phyloP scores from a whole-genome alignment of 2,329 filamentous ascomycete species.

The Clarireedia homoeocarpa region DNA sequence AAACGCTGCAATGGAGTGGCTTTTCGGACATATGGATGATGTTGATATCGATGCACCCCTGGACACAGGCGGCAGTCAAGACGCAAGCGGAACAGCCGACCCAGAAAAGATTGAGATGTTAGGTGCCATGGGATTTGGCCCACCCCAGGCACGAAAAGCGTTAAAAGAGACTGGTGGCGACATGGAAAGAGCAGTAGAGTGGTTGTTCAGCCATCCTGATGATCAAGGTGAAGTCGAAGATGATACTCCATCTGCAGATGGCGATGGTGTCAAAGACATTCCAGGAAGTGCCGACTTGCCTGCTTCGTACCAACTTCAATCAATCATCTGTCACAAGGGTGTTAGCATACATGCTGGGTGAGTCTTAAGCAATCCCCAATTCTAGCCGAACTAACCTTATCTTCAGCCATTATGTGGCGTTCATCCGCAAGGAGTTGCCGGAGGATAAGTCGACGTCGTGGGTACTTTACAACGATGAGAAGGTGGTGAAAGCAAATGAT shows the following conservation, averaged over 20 bases:
- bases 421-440: slow-evolving; percentile 65
- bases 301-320: slow-evolving; percentile 76
- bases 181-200: slow-evolving; percentile 89
- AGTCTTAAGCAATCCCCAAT: slow-evolving; percentile 31
- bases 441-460: slow-evolving; percentile 52
- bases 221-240: slow-evolving; percentile 60
- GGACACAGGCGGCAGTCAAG: slow-evolving; percentile 33
- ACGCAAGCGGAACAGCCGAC: slow-evolving; percentile 40
- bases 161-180: slow-evolving; percentile 82
- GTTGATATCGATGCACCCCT: slow-evolving; percentile 80
- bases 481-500: slow-evolving; percentile 88
- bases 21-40: slow-evolving; percentile 94
- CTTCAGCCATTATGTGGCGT: slow-evolving; percentile 85
- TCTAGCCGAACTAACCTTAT: slow-evolving; percentile 19
- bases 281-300: slow-evolving; percentile 59
- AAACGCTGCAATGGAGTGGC: slow-evolving; percentile 86
- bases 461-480: slow-evolving; percentile 98
- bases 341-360: slow-evolving; percentile 92
- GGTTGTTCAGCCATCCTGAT: slow-evolving; percentile 92
- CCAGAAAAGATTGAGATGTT: slow-evolving; percentile 70
- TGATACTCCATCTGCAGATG: slow-evolving; percentile 29
- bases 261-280: slow-evolving; percentile 31
- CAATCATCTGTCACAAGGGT: slow-evolving; percentile 96
- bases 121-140: slow-evolving; percentile 81
- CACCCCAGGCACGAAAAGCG: slow-evolving; percentile 77